A percentile compares a stretch with the other conserved stretches of the same genome.
Evolutionary conservation across 768 basidiomycete species (phyloP).

Genomic region (Myochromella boudieri): DNA sequence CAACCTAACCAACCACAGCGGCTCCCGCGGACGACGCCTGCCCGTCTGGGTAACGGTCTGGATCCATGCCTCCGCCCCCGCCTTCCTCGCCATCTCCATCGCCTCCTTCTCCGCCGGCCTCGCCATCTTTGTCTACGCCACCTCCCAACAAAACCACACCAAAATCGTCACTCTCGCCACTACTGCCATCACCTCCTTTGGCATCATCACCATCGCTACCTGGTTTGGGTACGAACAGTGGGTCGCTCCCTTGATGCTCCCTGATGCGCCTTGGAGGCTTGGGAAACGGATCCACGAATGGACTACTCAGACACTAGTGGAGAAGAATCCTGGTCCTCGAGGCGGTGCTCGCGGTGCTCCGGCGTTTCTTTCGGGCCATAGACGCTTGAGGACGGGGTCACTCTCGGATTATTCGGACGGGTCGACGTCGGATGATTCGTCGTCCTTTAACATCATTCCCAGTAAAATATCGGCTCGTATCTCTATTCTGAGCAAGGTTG

Average conservation of each 20-base stretch:
- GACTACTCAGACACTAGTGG: not conserved
- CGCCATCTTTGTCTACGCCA: slow-evolving; percentile 14
- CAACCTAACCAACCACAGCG: slow-evolving; percentile 9
- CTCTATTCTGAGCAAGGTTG: slow-evolving; percentile 5
- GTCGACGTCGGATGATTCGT: slow-evolving; percentile 1
- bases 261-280: slow-evolving; percentile 6
- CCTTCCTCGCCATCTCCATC: slow-evolving; percentile 20
- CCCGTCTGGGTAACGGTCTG: slow-evolving; percentile 18
- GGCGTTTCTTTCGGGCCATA: not conserved
- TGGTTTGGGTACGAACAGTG: slow-evolving; percentile 20
- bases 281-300: slow-evolving; percentile 8
- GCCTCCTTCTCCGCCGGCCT: slow-evolving; percentile 15
- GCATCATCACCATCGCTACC: slow-evolving; percentile 1
- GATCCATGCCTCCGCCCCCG: slow-evolving; percentile 17
- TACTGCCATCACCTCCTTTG: slow-evolving; percentile 16
- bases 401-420: slow-evolving; percentile 10
- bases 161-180: slow-evolving; percentile 13
- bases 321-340: not conserved
- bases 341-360: too few species aligned
- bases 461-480: not conserved
- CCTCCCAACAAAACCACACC: slow-evolving; percentile 11
- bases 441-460: slow-evolving; percentile 8
- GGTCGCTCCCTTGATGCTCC: slow-evolving; percentile 13
- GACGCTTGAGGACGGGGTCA: slow-evolving; percentile 6
- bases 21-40: slow-evolving; percentile 15